A percentile compares a stretch with the other conserved stretches of the same genome.
Evolutionary conservation across 2,329 filamentous ascomycete species (phyloP).

Genomic region (Aspergillus bombycis): DNA sequence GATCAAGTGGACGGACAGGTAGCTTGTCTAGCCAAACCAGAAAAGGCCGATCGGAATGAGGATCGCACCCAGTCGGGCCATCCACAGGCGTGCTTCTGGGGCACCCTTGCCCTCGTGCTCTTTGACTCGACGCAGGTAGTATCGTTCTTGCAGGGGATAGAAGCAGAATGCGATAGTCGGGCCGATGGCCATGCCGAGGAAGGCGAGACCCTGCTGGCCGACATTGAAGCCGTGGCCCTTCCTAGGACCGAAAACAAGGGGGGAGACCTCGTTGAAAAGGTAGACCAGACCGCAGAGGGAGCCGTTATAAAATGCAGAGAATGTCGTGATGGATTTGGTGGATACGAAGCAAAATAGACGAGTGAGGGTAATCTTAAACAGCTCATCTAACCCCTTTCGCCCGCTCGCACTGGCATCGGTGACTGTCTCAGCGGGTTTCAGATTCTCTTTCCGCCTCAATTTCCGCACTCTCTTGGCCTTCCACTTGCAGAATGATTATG

Average conservation of each 20-base stretch:
- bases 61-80: slow-evolving; percentile 63
- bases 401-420: slow-evolving; percentile 36
- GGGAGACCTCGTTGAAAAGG: slow-evolving; percentile 73
- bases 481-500: slow-evolving; percentile 59
- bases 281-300: slow-evolving; percentile 76
- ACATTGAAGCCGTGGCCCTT: slow-evolving; percentile 61
- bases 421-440: slow-evolving; percentile 63
- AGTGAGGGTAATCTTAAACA: slow-evolving; percentile 70
- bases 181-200: slow-evolving; percentile 61
- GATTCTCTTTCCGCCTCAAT: slow-evolving; percentile 48
- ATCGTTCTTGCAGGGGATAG: slow-evolving; percentile 53
- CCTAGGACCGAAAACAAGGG: slow-evolving; percentile 66
- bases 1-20: slow-evolving; percentile 66
- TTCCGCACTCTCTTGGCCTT: slow-evolving; percentile 58
- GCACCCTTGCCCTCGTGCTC: slow-evolving; percentile 55
- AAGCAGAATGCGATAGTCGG: slow-evolving; percentile 64
- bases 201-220: slow-evolving; percentile 59
- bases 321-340: slow-evolving; percentile 32
- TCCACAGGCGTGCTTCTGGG: slow-evolving; percentile 68
- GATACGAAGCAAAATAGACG: slow-evolving; percentile 57
- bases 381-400: slow-evolving; percentile 71
- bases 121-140: slow-evolving; percentile 42
- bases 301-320: slow-evolving; percentile 48
- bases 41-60: slow-evolving; percentile 68
- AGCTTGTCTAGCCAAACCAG: slow-evolving; percentile 69